Evolutionary conservation across 83 land plant genomes (phyloP), one percentile per base, ranked within the genome.

Genomic region (Picea mariana): DNA sequence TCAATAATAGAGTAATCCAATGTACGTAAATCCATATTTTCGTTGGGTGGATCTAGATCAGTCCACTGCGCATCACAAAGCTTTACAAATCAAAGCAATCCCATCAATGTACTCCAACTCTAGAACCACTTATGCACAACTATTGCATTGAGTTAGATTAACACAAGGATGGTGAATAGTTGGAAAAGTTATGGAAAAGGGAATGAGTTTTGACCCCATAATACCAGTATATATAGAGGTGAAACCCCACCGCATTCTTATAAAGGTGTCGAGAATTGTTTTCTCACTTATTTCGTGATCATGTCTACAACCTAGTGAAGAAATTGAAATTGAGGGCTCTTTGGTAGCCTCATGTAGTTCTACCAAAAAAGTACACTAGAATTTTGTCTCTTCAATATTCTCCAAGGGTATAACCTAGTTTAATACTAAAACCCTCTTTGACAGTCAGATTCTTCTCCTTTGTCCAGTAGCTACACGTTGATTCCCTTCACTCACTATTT

Each of bases 181-280:
- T 9, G 89, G 93, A 77, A 84, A 93, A 62, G 89, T 87, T 83
- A 93, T 59, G 1, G 89, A 89, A 71, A 91, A 86, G 40, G 93
- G 93, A 82, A 93, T 85, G 42, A 93, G 9, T 65, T 82, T 79
- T 69, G 93, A 87, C 16, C 91, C 95, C 75, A 91, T 20, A 76
- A 86, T 78, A 75, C 91, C 80, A 15, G 81, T 71, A 78, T 89
- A 86, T 9, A 82, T 84, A 9, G 90, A 87, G 55, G 84, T 85
- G 75, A 73, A 87, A 0, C 91, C 88, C 95, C 95, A 93, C 20
- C 89, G 87, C 69, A 87, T 77, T 11, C 62, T 79, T 83, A 27
- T 81, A 44, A 91, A 77, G 61, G 82, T 90, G 20, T 63, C 75
- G 52, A 63, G 62, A 13, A 76, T 80, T 47, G 27, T 61, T 9